phyloP scores from a whole-genome alignment of 495 filamentous ascomycete species.

The Penicillium robsamsonii region DNA sequence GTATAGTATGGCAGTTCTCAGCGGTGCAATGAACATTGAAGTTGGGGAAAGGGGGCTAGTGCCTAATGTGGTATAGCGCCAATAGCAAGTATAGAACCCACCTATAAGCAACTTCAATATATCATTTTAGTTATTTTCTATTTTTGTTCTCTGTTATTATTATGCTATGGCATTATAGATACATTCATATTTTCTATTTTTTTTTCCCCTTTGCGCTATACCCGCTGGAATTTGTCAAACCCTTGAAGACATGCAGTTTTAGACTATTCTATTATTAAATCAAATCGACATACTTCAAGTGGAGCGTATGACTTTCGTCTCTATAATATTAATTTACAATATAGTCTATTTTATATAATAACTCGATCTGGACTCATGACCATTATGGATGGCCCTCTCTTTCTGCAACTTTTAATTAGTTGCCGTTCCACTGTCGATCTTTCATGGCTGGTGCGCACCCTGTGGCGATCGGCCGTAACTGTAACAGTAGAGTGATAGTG shows the following conservation, averaged over 20 bases:
- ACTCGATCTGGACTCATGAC: background rate
- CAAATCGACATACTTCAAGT: background rate
- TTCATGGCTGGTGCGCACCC: conserved; percentile 17
- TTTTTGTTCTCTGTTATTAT: background rate
- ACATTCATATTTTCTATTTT: background rate
- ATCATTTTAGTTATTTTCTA: background rate
- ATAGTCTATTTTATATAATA: background rate
- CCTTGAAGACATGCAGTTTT: background rate
- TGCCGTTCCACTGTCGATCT: conserved; percentile 9
- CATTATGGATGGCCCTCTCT: background rate
- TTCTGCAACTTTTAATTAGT: conserved; percentile 1
- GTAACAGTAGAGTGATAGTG: conserved; percentile 2
- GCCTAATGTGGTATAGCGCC: conserved; percentile 2
- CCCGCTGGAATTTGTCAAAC: conserved; percentile 8
- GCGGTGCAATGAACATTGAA: conserved; percentile 1
- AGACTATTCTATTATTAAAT: background rate
- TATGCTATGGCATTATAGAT: background rate
- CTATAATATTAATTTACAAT: background rate
- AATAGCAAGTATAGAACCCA: background rate
- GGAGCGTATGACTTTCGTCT: background rate
- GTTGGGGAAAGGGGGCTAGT: conserved; percentile 9
- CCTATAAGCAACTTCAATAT: background rate
- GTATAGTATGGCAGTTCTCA: background rate
- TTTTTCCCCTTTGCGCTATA: conserved; percentile 4
- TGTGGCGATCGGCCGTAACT: conserved; percentile 11